These are phyloP conservation scores for Hemileccinum impolitum DNA, from an alignment of 768 basidiomycete genomes.

Conservation along the genomic window DNA sequence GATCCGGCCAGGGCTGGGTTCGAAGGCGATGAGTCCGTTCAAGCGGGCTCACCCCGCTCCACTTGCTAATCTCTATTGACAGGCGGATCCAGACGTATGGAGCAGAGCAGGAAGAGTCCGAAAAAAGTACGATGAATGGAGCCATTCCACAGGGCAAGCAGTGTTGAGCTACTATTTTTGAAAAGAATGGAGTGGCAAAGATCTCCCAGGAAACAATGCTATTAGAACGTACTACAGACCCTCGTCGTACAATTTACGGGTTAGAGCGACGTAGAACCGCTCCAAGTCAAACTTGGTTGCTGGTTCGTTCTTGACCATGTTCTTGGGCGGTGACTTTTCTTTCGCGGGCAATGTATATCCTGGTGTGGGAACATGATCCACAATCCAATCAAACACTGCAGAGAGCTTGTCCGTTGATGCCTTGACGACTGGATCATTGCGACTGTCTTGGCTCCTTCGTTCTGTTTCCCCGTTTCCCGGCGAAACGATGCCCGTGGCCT, in stretches of 20 bases:
- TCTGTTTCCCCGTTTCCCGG: conserved; percentile 13
- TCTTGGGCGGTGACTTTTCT: conserved; percentile 13
- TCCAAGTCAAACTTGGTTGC: conserved; percentile 76
- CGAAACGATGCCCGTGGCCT: conserved; percentile 10
- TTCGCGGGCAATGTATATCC: conserved; percentile 22
- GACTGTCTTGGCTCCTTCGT: conserved; percentile 27
- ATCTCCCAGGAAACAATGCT: not conserved
- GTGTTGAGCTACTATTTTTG: too few species aligned
- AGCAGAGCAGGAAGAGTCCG: too few species aligned
- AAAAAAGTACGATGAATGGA: too few species aligned
- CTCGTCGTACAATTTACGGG: conserved; percentile 89
- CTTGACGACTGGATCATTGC: conserved; percentile 55
- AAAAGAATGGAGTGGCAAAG: too few species aligned
- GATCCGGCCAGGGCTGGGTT: too few species aligned
- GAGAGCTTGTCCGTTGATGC: conserved; percentile 71
- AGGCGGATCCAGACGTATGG: too few species aligned
- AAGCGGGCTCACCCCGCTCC: too few species aligned
- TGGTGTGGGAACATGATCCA: conserved; percentile 59
- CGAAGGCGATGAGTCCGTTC: too few species aligned
- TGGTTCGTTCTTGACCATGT: conserved; percentile 45
- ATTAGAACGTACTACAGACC: conserved; percentile 58
- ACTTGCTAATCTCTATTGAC: too few species aligned
- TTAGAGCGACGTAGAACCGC: conserved; percentile 84
- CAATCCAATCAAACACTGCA: conserved; percentile 75
- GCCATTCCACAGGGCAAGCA: too few species aligned